Percentiles rank a stretch among this genome's conserved stretches.
Evolutionary conservation across 192 early-diverging fungal genomes (phyloP).

Genomic region (Linderina pennispora): DNA sequence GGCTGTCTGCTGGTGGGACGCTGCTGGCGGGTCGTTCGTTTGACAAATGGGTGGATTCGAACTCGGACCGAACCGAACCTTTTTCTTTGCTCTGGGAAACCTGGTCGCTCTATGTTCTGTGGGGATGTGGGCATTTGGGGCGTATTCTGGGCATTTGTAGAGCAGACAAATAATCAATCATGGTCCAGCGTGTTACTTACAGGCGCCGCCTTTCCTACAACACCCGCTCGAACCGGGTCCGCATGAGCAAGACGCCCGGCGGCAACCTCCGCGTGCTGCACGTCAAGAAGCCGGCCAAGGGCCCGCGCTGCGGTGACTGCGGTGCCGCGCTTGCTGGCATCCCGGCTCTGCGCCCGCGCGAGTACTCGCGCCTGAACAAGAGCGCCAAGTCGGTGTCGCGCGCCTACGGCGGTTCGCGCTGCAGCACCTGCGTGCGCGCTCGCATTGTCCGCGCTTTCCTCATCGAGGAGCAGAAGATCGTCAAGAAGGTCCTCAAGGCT

Average conservation of each 20-base stretch:
- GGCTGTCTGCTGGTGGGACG: too few relatives aligned
- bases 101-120: too few relatives aligned
- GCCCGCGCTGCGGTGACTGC: constrained; percentile 97
- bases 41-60: too few relatives aligned
- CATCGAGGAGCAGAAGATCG: constrained; percentile 99
- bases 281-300: constrained; percentile 87
- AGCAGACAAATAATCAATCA: constrained; percentile 33
- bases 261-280: constrained; percentile 89
- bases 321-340: constrained; percentile 83
- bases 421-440: constrained; percentile 76
- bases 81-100: too few relatives aligned
- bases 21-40: too few relatives aligned
- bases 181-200: constrained; percentile 75
- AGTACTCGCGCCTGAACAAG: constrained; percentile 88
- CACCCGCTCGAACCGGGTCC: constrained; percentile 80
- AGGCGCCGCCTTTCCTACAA: constrained; percentile 82
- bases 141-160: too few relatives aligned
- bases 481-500: constrained; percentile 96
- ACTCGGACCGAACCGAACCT: too few relatives aligned
- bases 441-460: constrained; percentile 98
- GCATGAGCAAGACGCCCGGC: constrained; percentile 74
- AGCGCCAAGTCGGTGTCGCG: constrained; percentile 89
- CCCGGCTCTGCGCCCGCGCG: constrained; percentile 86
- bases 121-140: too few relatives aligned
- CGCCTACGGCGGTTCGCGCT: constrained; percentile 97